Base-by-base conservation (phyloP, 1,139 yeast genomes). In the Candida pseudoviswanathii region DNA sequence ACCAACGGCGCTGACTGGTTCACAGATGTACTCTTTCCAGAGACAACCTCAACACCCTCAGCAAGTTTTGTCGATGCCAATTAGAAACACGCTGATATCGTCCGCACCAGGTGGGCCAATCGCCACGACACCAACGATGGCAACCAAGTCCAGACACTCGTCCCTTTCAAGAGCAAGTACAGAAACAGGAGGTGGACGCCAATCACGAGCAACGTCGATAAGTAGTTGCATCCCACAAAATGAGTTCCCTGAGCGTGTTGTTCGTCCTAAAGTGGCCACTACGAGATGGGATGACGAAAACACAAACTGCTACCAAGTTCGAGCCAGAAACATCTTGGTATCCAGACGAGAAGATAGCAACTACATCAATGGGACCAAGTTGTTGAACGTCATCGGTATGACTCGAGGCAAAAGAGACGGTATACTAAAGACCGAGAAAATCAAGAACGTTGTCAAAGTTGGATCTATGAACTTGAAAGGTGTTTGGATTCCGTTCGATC, bases 321-420 rank as follows among this genome's bases (percentile, higher is more conserved):
- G 77, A 48, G 75, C 75, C 0, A 61, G 70, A 24, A 77, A 77
- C 0, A 65, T 75, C 11, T 60, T 76, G 30, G 82, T 81, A 1
- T 76, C 83, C 1, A 63, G 85, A 29, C 63, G 85, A 27, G 80
- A 77, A 53, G 85, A 80, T 58, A 76, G 72, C 24, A 69, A 78
- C 56, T 80, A 70, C 64, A 68, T 81, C 41, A 81, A 81, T 55
- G 85, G 84, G 0, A 81, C 85, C 6, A 81, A 81, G 55, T 75
- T 92, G 56, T 75, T 92, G 54, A 92, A 92, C 65, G 97, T 91
- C 26, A 94, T 97, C 9, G 94, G 91, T 50, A 89, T 94, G 94
- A 90, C 97, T 9, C 80, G 99, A 56, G 99, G 99, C 10, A 85
- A 96, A 56, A 80, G 99, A 56, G 99, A 92, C 68, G 97, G 98